Percentiles rank a stretch among this genome's conserved stretches.
phyloP scores from a whole-genome alignment of 352 stramenopile species.

The Globisporangium polare region DNA sequence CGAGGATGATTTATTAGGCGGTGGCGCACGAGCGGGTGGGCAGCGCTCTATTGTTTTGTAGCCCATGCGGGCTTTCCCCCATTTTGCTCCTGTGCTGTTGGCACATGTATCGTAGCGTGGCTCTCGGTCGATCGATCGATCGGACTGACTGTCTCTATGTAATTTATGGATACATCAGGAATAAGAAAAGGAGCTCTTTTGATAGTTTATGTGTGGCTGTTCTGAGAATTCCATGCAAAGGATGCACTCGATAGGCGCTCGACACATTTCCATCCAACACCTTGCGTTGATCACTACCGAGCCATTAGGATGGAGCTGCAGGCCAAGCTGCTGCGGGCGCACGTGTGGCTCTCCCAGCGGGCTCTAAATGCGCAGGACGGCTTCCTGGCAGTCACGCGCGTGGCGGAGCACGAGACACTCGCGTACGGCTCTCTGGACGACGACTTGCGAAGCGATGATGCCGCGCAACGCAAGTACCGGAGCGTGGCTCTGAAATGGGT shows the following conservation, averaged over 20 bases:
- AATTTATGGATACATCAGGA: background rate
- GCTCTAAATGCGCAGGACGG: slow-evolving; percentile 26
- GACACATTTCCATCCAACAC: no score
- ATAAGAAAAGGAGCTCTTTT: background rate
- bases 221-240: background rate
- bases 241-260: no score
- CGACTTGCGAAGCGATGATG: background rate
- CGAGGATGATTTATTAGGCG: slow-evolving; percentile 17
- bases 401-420: slow-evolving; percentile 20
- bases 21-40: background rate
- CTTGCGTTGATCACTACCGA: background rate
- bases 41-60: background rate
- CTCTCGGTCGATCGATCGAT: no score
- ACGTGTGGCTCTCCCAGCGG: slow-evolving; percentile 35
- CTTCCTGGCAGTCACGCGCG: slow-evolving; percentile 31
- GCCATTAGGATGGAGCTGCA: slow-evolving; percentile 20
- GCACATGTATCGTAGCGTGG: background rate
- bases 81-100: background rate
- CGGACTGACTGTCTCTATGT: background rate
- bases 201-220: background rate
- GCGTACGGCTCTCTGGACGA: slow-evolving; percentile 25
- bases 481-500: slow-evolving; percentile 27
- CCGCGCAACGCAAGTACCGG: slow-evolving; percentile 13
- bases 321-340: slow-evolving; percentile 29
- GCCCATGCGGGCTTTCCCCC: background rate